These are phyloP conservation scores for Aotearoamyces nothofagi DNA, from an alignment of 2,329 filamentous ascomycete species.

Conservation along the genomic window DNA sequence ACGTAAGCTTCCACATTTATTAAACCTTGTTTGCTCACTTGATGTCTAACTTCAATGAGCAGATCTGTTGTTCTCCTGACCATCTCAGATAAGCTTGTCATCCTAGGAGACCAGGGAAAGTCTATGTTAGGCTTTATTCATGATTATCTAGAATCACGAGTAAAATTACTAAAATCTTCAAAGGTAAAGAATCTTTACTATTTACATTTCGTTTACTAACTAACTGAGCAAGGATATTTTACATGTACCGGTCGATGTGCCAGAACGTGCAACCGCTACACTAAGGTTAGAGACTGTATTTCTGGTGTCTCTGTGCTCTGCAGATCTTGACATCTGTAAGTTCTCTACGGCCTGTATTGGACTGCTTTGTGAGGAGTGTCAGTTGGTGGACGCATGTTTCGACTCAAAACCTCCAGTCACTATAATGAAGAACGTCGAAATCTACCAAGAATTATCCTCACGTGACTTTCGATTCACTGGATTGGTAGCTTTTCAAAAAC, in stretches of 20 bases:
- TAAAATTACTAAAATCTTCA: conserved; percentile 30
- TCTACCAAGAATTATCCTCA: conserved; percentile 47
- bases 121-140: conserved; percentile 25
- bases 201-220: conserved; percentile 4
- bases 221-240: conserved; percentile 31
- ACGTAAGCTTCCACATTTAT: conserved; percentile 19
- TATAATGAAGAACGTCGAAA: conserved; percentile 42
- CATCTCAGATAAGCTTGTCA: conserved; percentile 15
- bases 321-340: conserved; percentile 50
- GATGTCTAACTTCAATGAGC: too few species aligned
- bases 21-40: too few species aligned
- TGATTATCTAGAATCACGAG: conserved; percentile 38
- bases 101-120: conserved; percentile 11
- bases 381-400: conserved; percentile 33
- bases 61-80: conserved; percentile 17
- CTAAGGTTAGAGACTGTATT: conserved; percentile 46
- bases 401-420: conserved; percentile 34
- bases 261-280: conserved; percentile 35
- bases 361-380: conserved; percentile 45
- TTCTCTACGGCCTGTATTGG: conserved; percentile 46
- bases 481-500: conserved; percentile 54
- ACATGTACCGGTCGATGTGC: conserved; percentile 35
- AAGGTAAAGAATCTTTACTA: conserved; percentile 7
- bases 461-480: conserved; percentile 52
- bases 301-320: conserved; percentile 47